A percentile compares a stretch with the other conserved stretches of the same genome.
These are phyloP conservation scores for Amanita pseudoporphyria DNA, from an alignment of 768 basidiomycete genomes.

Conservation along the genomic window DNA sequence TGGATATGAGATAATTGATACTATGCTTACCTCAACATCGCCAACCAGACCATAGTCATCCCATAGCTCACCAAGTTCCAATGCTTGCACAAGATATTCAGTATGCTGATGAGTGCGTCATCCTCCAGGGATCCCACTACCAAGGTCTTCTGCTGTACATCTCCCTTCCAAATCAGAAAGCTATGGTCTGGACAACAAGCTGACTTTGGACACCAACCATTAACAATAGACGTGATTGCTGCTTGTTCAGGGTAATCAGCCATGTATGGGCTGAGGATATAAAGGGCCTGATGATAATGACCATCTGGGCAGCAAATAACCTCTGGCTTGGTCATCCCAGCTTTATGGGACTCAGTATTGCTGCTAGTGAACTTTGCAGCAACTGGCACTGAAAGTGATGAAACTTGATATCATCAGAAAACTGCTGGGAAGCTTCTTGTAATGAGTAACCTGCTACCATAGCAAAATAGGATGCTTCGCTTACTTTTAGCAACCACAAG, in stretches of 20 bases:
- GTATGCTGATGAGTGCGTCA: constrained; percentile 9
- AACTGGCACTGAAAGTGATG: background rate
- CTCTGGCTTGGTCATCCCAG: constrained; percentile 10
- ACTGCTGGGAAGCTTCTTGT: background rate
- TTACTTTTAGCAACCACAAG: no score
- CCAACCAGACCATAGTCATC: constrained; percentile 17
- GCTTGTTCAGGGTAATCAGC: constrained; percentile 20
- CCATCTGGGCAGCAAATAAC: constrained; percentile 16
- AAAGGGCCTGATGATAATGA: no score
- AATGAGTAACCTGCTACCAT: no score
- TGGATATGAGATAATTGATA: background rate
- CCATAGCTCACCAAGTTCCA: constrained; percentile 15
- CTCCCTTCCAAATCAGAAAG: constrained; percentile 4
- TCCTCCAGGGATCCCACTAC: background rate
- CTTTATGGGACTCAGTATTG: no score
- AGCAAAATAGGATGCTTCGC: no score
- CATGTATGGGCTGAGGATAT: no score
- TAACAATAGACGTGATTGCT: constrained; percentile 11
- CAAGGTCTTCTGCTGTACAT: no score
- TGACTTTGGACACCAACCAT: constrained; percentile 20
- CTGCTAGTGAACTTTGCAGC: background rate
- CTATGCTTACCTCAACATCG: constrained; percentile 17
- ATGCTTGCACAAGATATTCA: constrained; percentile 6
- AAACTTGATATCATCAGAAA: background rate
- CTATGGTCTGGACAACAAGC: constrained; percentile 2